Percentiles rank a stretch among this genome's conserved stretches.
Evolutionary conservation across 179 eudicot species (phyloP).

Genomic region (Carnegiea gigantea): DNA sequence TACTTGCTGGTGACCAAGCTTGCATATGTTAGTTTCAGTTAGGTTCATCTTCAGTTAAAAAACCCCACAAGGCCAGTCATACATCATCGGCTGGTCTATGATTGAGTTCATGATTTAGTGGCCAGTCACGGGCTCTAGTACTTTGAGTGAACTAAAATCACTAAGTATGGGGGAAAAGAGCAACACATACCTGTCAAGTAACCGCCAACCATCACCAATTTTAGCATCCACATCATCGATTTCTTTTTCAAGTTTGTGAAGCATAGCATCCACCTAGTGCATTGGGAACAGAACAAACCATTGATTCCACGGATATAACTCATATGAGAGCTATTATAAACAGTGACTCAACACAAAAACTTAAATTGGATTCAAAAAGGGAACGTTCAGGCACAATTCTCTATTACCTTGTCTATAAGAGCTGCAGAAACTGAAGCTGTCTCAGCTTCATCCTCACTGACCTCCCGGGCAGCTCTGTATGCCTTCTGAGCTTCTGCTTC

Average conservation of each 20-base stretch:
- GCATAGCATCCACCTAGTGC: conserved; percentile 93
- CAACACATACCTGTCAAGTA: conserved; percentile 73
- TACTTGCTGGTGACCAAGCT: not conserved
- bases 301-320: not conserved
- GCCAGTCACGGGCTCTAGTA: not conserved
- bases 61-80: not conserved
- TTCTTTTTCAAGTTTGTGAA: conserved; percentile 95
- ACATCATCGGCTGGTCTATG: not conserved
- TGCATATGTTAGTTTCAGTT: not conserved
- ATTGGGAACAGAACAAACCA: not conserved
- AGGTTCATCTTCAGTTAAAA: not conserved
- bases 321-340: not conserved
- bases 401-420: conserved; percentile 43
- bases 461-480: conserved; percentile 71
- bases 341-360: conserved; percentile 3
- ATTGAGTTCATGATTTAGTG: too few relatives aligned
- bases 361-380: not conserved
- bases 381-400: conserved; percentile 8
- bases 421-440: conserved; percentile 41
- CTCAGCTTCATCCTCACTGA: conserved; percentile 48
- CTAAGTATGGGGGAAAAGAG: not conserved
- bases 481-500: conserved; percentile 69
- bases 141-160: not conserved
- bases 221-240: conserved; percentile 96
- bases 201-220: conserved; percentile 87